These are phyloP conservation scores for Arabidopsis suecica DNA, from an alignment of 345 rosid genomes.

Conservation along the genomic window DNA sequence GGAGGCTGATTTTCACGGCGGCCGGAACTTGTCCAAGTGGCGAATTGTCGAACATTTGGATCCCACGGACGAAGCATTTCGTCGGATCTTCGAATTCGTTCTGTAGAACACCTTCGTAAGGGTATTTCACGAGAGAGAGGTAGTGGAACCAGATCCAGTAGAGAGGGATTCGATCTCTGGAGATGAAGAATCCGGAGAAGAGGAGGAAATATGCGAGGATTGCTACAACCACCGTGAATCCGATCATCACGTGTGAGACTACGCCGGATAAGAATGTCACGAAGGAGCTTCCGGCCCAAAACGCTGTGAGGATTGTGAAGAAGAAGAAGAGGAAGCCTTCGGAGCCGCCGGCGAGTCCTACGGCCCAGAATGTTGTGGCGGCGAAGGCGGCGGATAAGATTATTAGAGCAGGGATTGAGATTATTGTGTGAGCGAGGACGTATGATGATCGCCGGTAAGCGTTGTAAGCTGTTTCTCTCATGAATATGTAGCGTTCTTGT, in stretches of 20 bases:
- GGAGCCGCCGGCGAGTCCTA: conserved; percentile 74
- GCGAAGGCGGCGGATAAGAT: conserved; percentile 72
- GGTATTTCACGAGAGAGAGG: conserved; percentile 84
- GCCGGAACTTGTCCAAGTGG: conserved; percentile 62
- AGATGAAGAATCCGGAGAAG: conserved; percentile 92
- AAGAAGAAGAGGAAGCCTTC: conserved; percentile 78
- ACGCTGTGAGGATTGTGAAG: conserved; percentile 66
- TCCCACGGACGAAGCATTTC: conserved; percentile 73
- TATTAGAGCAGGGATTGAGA: conserved; percentile 69
- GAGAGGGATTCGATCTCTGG: conserved; percentile 66
- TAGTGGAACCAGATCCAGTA: conserved; percentile 97
- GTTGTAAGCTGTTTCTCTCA: conserved; percentile 95
- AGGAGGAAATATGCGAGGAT: conserved; percentile 84
- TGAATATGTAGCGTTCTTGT: conserved; percentile 91
- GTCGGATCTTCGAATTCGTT: conserved; percentile 67
- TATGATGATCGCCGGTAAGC: conserved; percentile 90
- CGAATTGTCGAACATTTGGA: conserved; percentile 79
- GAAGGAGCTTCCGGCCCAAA: conserved; percentile 94
- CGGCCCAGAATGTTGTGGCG: conserved; percentile 73
- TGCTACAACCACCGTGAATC: conserved; percentile 83
- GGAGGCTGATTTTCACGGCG: conserved; percentile 54
- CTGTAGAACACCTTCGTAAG: conserved; percentile 69
- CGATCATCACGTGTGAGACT: conserved; percentile 85
- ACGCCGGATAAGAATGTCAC: conserved; percentile 85
- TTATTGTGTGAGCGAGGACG: conserved; percentile 77